Evolutionary conservation across 2,329 filamentous ascomycete species (phyloP), one percentile per base, ranked within the genome.

Genomic region (Botrytis medusae): DNA sequence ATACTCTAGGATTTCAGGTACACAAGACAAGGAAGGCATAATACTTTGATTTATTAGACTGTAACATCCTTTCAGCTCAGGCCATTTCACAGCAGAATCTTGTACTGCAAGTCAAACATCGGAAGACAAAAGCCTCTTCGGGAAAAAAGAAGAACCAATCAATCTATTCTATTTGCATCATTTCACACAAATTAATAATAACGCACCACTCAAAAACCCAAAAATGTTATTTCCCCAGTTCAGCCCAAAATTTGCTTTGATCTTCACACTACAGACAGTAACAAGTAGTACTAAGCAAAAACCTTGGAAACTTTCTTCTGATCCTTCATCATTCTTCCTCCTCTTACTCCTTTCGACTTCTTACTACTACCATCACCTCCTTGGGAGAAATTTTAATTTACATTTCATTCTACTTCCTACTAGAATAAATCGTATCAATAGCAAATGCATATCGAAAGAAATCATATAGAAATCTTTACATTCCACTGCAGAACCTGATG

Each of bases 361-460:
- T 48, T 60, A n/a, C 51, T 57, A 57, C 51, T 16, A 32, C 40
- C n/a, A 69, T 4, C 29, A 70, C 32, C 54, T 46, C 54, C 68
- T 37, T 2, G 51, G 68, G 68, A 61, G 68, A 70, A 34, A 34
- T 61, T 1, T 25, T 44, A n/a, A 46, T 34, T 48, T 29, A n/a
- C 37, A 46, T 46, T n/a, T 7, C 29, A 18, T 61, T 61, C 67
- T 25, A 44, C 34, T 40, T 32, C 9, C 10, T n/a, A 51, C 22
- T 25, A 60, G 20, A 60, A 60, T 60, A 59, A 32, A 16, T 18
- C 34, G 22, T 65, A 46, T 71, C 29, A 73, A 18, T 76, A 77
- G 74, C 79, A 79, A 81, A 81, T 81, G 80, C 78, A 80, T 80
- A 79, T 79, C 77, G 79, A 81, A 79, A 77, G 40, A 68, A 72